A percentile compares a stretch with the other conserved stretches of the same genome.
Evolutionary conservation across 2,329 filamentous ascomycete genomes (phyloP).

Genomic region (Aspergillus flavus): DNA sequence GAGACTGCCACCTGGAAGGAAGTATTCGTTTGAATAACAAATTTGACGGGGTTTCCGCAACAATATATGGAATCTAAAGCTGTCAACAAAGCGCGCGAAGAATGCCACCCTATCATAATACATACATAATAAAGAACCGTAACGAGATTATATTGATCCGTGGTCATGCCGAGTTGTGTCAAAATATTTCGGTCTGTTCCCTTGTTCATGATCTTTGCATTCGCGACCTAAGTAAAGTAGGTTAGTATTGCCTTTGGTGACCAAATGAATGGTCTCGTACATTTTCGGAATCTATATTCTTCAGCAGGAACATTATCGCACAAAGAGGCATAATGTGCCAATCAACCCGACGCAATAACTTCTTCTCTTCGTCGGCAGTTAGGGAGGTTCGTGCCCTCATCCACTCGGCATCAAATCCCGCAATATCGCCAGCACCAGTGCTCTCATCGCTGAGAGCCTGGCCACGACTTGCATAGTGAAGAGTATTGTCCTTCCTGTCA

Average conservation of each 20-base stretch:
- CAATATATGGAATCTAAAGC: slow-evolving; percentile 27
- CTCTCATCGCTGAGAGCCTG: slow-evolving; percentile 17
- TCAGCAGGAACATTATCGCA: slow-evolving; percentile 34
- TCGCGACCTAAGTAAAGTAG: slow-evolving; percentile 27
- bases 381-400: slow-evolving; percentile 37
- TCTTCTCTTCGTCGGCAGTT: slow-evolving; percentile 49
- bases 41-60: slow-evolving; percentile 30
- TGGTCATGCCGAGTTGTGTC: slow-evolving; percentile 31
- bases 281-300: slow-evolving; percentile 36
- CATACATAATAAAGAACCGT: slow-evolving; percentile 41
- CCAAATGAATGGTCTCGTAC: slow-evolving; percentile 15
- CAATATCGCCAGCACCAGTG: slow-evolving; percentile 19
- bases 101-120: neutral
- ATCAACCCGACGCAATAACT: slow-evolving; percentile 47
- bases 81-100: neutral
- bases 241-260: slow-evolving; percentile 7
- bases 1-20: slow-evolving; percentile 34
- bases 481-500: neutral
- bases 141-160: slow-evolving; percentile 37
- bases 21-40: slow-evolving; percentile 34
- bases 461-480: slow-evolving; percentile 26
- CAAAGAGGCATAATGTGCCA: slow-evolving; percentile 48
- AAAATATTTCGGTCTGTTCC: slow-evolving; percentile 33
- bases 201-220: slow-evolving; percentile 40
- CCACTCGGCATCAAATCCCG: slow-evolving; percentile 34